Evolutionary conservation across 352 stramenopile genomes (phyloP).

Genomic region (Globisporangium uncinulatum): DNA sequence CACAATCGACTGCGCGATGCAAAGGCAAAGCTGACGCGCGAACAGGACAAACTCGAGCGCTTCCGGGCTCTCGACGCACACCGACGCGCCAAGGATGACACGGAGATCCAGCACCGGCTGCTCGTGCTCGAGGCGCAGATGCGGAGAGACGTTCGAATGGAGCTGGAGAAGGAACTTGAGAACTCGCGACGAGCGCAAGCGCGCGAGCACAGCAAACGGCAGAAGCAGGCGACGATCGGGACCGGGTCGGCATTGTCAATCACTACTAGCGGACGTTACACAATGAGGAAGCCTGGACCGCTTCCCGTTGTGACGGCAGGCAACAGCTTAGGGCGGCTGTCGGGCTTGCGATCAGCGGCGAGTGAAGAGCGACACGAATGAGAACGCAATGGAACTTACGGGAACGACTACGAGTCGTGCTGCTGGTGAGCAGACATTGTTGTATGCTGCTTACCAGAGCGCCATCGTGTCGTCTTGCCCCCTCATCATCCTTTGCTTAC

Average conservation of each 20-base stretch:
- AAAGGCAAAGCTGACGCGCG: conserved; percentile 19
- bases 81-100: conserved; percentile 46
- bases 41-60: conserved; percentile 41
- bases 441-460: no score
- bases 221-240: neutral
- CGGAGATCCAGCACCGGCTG: conserved; percentile 26
- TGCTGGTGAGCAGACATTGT: no score
- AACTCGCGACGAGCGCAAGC: conserved; percentile 29
- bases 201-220: conserved; percentile 11
- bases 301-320: neutral
- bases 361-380: neutral
- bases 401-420: no score
- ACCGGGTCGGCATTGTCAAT: neutral
- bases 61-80: conserved; percentile 39
- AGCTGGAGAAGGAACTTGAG: conserved; percentile 64
- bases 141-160: conserved; percentile 46
- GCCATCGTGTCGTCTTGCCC: no score
- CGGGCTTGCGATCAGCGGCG: neutral
- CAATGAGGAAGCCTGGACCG: neutral
- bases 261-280: neutral
- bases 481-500: no score
- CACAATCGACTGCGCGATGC: conserved; percentile 18
- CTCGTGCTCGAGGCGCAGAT: conserved; percentile 35
- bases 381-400: neutral
- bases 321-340: neutral